Conservation (phyloP, 257 asterid genomes). For the Salvia splendens region DNA sequence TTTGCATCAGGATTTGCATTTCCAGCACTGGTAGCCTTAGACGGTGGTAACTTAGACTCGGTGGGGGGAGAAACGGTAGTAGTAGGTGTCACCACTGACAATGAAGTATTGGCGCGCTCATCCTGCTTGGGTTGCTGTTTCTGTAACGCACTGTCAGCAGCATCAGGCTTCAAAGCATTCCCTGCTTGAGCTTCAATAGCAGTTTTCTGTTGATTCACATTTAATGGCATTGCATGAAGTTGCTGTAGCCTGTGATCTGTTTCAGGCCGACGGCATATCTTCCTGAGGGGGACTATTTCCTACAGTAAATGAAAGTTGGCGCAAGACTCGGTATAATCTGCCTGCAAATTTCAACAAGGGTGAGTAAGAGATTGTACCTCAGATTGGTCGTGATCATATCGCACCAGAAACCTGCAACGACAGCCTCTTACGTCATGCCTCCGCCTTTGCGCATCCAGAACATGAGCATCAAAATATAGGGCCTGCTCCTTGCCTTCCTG, state of each 20-base stretch:
- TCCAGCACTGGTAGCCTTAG: conserved; percentile 20
- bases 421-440: conserved; percentile 97
- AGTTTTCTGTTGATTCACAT: conserved; percentile 42
- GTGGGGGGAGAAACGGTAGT: conserved; percentile 24
- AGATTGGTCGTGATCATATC: conserved; percentile 90
- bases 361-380: conserved; percentile 56
- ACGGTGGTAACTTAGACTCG: conserved; percentile 26
- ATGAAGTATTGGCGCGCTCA: conserved; percentile 32
- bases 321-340: background rate
- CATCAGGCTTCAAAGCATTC: conserved; percentile 30
- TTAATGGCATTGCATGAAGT: conserved; percentile 40
- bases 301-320: conserved; percentile 20
- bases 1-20: conserved; percentile 16
- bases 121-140: conserved; percentile 38
- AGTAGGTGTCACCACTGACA: conserved; percentile 9
- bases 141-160: conserved; percentile 28
- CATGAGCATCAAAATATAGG: conserved; percentile 93
- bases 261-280: conserved; percentile 62
- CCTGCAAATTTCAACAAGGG: conserved; percentile 21
- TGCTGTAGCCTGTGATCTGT: conserved; percentile 56
- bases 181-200: conserved; percentile 34
- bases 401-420: conserved; percentile 96
- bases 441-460: conserved; percentile 93
- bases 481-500: conserved; percentile 99
- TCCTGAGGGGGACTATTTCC: conserved; percentile 77